A percentile compares a stretch with the other conserved stretches of the same genome.
These are phyloP conservation scores for Penicillium turbatum DNA, from an alignment of 495 filamentous ascomycete genomes.

Conservation along the genomic window DNA sequence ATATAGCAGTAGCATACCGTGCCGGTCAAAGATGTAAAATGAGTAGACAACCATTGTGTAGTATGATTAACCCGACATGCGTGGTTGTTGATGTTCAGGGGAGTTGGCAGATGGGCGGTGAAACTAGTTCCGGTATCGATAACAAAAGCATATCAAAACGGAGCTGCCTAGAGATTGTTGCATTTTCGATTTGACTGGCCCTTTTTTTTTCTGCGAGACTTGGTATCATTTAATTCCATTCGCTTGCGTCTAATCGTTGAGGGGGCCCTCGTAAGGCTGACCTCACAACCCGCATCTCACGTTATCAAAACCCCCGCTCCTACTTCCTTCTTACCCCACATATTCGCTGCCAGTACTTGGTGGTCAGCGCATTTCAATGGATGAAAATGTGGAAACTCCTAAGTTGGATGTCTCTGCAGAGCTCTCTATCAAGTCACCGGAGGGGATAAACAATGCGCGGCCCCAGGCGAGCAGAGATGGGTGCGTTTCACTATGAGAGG, in stretches of 20 bases:
- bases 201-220: slow-evolving; percentile 2
- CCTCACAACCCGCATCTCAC: slow-evolving; percentile 16
- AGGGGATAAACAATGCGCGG: not conserved
- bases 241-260: slow-evolving; percentile 8
- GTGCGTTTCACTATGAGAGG: slow-evolving; percentile 12
- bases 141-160: slow-evolving; percentile 26
- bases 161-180: slow-evolving; percentile 36
- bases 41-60: slow-evolving; percentile 83
- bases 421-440: slow-evolving; percentile 4
- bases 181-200: slow-evolving; percentile 5
- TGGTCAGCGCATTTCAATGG: slow-evolving; percentile 12
- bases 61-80: not conserved
- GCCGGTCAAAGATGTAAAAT: slow-evolving; percentile 98
- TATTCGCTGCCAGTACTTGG: not conserved
- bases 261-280: slow-evolving; percentile 23
- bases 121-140: slow-evolving; percentile 10
- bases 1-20: slow-evolving; percentile 62
- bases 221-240: not conserved
- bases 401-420: slow-evolving; percentile 17
- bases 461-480: slow-evolving; percentile 13
- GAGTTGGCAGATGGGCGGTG: slow-evolving; percentile 20
- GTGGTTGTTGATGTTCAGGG: slow-evolving; percentile 28
- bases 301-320: slow-evolving; percentile 23
- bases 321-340: slow-evolving; percentile 26
- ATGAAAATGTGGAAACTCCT: slow-evolving; percentile 10